Percentiles rank a stretch among this genome's conserved stretches.
Conservation (phyloP, 441 rosid species). For the Erodium texanum region DNA sequence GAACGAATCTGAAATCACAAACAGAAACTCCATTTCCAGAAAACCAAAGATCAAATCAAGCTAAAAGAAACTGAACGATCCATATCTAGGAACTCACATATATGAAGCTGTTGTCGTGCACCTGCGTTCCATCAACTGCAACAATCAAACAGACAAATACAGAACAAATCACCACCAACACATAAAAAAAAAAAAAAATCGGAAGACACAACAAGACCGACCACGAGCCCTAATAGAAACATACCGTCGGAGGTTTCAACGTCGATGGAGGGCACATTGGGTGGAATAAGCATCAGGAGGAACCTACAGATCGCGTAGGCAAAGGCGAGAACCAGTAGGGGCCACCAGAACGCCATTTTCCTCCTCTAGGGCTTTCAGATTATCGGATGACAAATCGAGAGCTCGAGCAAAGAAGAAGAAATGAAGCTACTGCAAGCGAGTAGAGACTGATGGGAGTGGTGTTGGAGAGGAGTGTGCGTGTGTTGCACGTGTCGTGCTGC, state of each 20-base stretch:
- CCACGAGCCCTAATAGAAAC: not conserved
- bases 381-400: not conserved
- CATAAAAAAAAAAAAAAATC: constrained; percentile 25
- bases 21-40: not conserved
- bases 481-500: no score
- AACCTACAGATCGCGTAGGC: constrained; percentile 90
- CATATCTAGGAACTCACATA: constrained; percentile 47
- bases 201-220: constrained; percentile 6
- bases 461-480: no score
- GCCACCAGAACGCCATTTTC: constrained; percentile 89
- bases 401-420: not conserved
- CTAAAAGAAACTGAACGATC: constrained; percentile 8
- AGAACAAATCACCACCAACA: constrained; percentile 2
- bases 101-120: constrained; percentile 73
- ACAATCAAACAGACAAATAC: not conserved
- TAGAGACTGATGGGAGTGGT: not conserved
- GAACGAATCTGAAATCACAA: no score
- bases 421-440: no score
- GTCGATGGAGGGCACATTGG: constrained; percentile 83
- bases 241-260: constrained; percentile 88
- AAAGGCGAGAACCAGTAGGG: constrained; percentile 64
- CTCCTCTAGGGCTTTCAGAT: not conserved
- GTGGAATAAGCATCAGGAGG: constrained; percentile 79
- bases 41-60: constrained; percentile 8
- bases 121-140: constrained; percentile 54